phyloP scores from a whole-genome alignment of 768 basidiomycete species.

The Termitomyces sp. region DNA sequence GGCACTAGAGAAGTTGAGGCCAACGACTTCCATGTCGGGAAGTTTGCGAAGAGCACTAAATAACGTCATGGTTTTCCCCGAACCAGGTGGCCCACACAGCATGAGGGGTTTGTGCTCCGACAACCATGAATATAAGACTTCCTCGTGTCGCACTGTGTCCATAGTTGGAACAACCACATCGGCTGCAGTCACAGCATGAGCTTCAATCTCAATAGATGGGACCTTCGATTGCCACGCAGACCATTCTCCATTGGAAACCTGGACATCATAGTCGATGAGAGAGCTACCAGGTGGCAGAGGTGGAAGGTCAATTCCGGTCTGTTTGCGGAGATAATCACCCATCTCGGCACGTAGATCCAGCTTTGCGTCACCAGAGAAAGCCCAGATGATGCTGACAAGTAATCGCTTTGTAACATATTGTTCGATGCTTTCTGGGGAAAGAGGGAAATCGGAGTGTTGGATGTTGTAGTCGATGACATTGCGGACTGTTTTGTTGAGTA shows the following conservation, averaged over 20 bases:
- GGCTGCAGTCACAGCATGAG: constrained; percentile 92
- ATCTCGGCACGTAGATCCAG: constrained; percentile 85
- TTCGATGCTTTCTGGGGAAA: constrained; percentile 80
- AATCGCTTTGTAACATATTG: constrained; percentile 90
- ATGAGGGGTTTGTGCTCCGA: constrained; percentile 98
- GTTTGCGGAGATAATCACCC: constrained; percentile 81
- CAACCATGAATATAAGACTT: constrained; percentile 97
- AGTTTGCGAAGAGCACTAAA: constrained; percentile 97
- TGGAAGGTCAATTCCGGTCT: constrained; percentile 90
- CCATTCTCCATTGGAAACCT: constrained; percentile 86
- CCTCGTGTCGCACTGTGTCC: constrained; percentile 98
- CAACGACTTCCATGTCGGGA: constrained; percentile 98
- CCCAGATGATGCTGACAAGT: constrained; percentile 93
- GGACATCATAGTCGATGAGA: constrained; percentile 94
- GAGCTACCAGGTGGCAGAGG: constrained; percentile 72
- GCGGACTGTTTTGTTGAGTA: constrained; percentile 93
- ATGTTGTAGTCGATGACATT: constrained; percentile 93
- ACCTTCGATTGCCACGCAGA: constrained; percentile 88
- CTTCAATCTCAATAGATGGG: constrained; percentile 94
- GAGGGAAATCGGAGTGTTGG: constrained; percentile 93
- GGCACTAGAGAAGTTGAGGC: constrained; percentile 98
- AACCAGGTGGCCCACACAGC: constrained; percentile 99
- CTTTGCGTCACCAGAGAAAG: constrained; percentile 96
- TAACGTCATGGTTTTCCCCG: constrained; percentile 99
- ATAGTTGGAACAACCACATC: constrained; percentile 98